These are phyloP conservation scores for Trichophyton rubrum DNA, from an alignment of 2,329 filamentous ascomycete genomes.

Conservation along the genomic window DNA sequence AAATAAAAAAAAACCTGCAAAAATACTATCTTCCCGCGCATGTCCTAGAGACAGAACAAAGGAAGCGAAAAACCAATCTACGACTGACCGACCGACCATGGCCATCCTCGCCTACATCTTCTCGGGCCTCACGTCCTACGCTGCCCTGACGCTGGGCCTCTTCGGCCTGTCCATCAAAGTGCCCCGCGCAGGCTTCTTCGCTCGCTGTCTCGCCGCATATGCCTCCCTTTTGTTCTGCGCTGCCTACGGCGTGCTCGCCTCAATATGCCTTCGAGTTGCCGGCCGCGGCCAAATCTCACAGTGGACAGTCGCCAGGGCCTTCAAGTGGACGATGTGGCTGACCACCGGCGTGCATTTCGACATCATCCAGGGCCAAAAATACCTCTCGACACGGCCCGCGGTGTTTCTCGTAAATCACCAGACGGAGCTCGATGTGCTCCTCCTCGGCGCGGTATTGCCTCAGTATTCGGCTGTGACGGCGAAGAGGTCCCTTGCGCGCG, in stretches of 20 bases:
- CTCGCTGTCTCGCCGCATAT: slow-evolving; percentile 37
- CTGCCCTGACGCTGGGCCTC: slow-evolving; percentile 44
- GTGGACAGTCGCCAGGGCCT: slow-evolving; percentile 68
- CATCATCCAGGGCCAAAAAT: slow-evolving; percentile 51
- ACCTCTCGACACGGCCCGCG: slow-evolving; percentile 61
- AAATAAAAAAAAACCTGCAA: not conserved
- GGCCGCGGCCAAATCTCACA: slow-evolving; percentile 68
- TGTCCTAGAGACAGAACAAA: not conserved
- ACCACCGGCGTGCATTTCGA: slow-evolving; percentile 68
- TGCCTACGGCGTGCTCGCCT: slow-evolving; percentile 62
- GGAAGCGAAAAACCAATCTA: not conserved
- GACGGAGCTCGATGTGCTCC: slow-evolving; percentile 84
- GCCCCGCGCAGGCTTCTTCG: slow-evolving; percentile 34
- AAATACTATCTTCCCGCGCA: not conserved
- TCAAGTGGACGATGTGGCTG: slow-evolving; percentile 64
- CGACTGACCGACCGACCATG: slow-evolving; percentile 32
- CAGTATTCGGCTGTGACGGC: slow-evolving; percentile 86
- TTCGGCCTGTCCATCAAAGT: slow-evolving; percentile 33
- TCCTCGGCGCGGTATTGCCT: slow-evolving; percentile 82
- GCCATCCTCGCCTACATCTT: slow-evolving; percentile 50
- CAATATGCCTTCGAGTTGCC: slow-evolving; percentile 55
- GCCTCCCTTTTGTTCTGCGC: slow-evolving; percentile 40
- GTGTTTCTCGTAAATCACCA: slow-evolving; percentile 95
- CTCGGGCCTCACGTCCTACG: slow-evolving; percentile 51
- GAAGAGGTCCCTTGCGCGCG: slow-evolving; percentile 66